phyloP scores from a whole-genome alignment of 148 eudicot genomes.

The Silene uniflora region DNA sequence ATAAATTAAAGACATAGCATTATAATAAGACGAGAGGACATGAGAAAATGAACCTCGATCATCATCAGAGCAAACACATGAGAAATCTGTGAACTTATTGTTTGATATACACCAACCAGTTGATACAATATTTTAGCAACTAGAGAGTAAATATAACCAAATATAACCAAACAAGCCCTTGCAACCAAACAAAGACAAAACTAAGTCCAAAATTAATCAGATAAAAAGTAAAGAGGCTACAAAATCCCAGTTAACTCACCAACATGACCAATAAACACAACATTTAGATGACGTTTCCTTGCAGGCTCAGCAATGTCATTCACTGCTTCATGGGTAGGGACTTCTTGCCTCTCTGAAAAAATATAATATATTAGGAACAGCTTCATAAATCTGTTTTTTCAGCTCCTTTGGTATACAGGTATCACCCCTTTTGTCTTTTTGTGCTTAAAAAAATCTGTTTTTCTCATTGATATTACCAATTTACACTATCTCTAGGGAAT shows the following conservation, averaged over 20 bases:
- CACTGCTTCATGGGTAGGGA: conserved; percentile 35
- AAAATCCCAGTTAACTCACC: conserved; percentile 44
- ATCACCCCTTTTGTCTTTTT: too few relatives aligned
- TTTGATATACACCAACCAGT: too few relatives aligned
- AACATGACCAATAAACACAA: conserved; percentile 96
- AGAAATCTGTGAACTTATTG: not conserved
- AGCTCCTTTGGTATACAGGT: too few relatives aligned
- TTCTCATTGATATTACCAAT: not conserved
- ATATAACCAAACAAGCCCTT: not conserved
- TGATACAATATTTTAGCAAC: too few relatives aligned
- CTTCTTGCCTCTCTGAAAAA: conserved; percentile 26
- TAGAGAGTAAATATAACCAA: not conserved
- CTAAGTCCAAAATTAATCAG: not conserved
- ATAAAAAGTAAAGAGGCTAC: not conserved
- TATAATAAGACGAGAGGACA: not conserved
- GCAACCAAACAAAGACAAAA: not conserved
- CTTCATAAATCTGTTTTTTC: not conserved
- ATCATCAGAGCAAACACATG: not conserved
- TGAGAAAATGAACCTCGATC: not conserved
- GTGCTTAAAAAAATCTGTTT: too few relatives aligned
- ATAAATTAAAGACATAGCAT: not conserved
- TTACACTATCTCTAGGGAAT: not conserved
- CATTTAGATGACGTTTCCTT: conserved; percentile 84
- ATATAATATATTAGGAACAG: not conserved
- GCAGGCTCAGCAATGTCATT: conserved; percentile 33